Base-by-base conservation (phyloP, 305 asterid species). In the Ilex paraguariensis region DNA sequence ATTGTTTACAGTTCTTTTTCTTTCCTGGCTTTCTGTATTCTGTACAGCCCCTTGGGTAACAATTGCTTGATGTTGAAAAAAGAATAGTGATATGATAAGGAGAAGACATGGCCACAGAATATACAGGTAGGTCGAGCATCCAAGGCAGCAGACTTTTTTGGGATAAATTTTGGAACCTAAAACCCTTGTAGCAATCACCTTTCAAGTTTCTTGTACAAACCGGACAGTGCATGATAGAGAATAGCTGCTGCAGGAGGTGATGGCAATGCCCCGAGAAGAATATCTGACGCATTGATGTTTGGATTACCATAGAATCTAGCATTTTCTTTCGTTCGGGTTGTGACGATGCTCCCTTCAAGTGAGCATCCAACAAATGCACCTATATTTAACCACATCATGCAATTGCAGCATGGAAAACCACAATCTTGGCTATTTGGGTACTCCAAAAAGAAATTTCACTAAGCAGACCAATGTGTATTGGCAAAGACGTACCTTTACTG, bases 361-460 rank as follows among this genome's bases (percentile, higher is more conserved):
- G 82, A 77, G 63, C 82, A 77, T 39, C 82, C 82, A 36, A 70
- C 82, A 65, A 73, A 77, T 46, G 79, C 82, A 44, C 82, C 82
- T 77, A 64, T 53, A 48, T 21, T 21, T 21, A 21, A 42, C 48
- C 3, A 6, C 12, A 6, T 42, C 12, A 11, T 42, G 48, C 5
- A 10, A 46, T 8, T 13, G 15, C 13, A 46, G 52, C 8, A 42
- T 46, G 11, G 10, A 46, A 13, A 46, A 46, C 52, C 52, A 46
- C 0, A 10, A 46, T 46, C 52, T 46, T 46, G 13, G 13, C 52
- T 46, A 13, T 4, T 46, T 46, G 15, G 13, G 52, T 46, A 46
- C 10, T 10, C 13, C 3, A 10, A 11, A 13, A 8, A 46, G 52
- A 8, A 36, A 36, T 8, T 36, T 36, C 42, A 36, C 42, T 36